Base-by-base conservation (phyloP, 768 basidiomycete species). In the Cystobasidium onofrii region DNA sequence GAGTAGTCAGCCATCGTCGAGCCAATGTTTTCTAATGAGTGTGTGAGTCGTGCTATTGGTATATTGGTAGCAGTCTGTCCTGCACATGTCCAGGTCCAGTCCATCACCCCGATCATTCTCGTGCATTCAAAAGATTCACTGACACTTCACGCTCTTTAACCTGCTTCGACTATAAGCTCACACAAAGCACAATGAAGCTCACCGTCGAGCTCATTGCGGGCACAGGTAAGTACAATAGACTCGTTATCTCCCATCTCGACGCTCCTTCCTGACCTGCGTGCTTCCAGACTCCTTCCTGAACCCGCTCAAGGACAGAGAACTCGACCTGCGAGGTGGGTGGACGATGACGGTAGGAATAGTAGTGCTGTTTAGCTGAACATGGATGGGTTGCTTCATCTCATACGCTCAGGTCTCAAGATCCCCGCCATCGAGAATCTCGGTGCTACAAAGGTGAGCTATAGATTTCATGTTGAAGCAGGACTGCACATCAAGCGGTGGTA, bases 361-460 rank as follows among this genome's bases (percentile, higher is more conserved):
- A 50, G 46, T 50, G 46, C 46, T n/a, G n/a, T n/a, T n/a, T 50
- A 50, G 46, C 46, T 50, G n/a, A 50, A n/a, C 46, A 50, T n/a
- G n/a, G 41, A 9, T 43, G 41, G 46, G 46, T 50, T 7, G 46
- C 9, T n/a, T 44, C 18, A 41, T 12, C 64, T 41, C 31, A 33
- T 43, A 3, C 27, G 25, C 65, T 23, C 81, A 93, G 91, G 92
- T 73, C 89, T 90, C 83, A 92, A 91, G 86, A 93, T 94, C 77
- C 92, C 92, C 67, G 87, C 90, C 71, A 95, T 95, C 80, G 92
- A 95, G 88, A 95, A 95, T 85, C 85, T 95, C 77, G 92, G 92
- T 85, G 90, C 93, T 76, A 91, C 92, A 17, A 76, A 76, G 69
- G 69, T 71, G 54, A 39, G 69, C 34, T 41, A 12, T 29, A 52